Evolutionary conservation across 2,329 filamentous ascomycete species (phyloP).

Genomic region (Aureobasidium mangrovei): DNA sequence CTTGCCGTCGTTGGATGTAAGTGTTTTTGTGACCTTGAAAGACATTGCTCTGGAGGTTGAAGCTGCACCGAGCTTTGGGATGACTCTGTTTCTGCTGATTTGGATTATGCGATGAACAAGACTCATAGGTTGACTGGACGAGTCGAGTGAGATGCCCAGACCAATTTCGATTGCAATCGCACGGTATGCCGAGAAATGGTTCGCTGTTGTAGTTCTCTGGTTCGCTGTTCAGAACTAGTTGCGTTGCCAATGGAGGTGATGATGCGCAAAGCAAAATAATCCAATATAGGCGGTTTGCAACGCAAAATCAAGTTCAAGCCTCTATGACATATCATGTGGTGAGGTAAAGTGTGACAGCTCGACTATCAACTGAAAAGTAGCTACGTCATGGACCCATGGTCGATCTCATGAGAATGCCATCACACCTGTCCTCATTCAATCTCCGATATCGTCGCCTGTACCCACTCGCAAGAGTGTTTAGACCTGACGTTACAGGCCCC

Average conservation of each 20-base stretch:
- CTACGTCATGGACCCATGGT: neutral
- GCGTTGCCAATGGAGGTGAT: too few species aligned
- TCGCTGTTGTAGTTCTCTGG: too few species aligned
- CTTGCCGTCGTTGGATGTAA: slow-evolving; percentile 5
- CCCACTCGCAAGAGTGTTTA: too few species aligned
- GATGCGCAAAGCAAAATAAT: too few species aligned
- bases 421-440: neutral
- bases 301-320: too few species aligned
- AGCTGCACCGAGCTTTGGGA: neutral
- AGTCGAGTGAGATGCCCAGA: neutral
- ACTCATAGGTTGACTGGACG: neutral
- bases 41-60: neutral
- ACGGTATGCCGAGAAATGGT: too few species aligned
- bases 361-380: neutral
- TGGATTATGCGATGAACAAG: neutral
- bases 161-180: too few species aligned
- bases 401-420: neutral
- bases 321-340: neutral
- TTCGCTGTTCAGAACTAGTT: too few species aligned
- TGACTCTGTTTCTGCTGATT: neutral
- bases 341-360: neutral
- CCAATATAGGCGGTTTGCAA: too few species aligned
- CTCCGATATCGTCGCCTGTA: too few species aligned
- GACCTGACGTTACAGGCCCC: too few species aligned
- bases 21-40: neutral